Evolutionary conservation across 495 filamentous ascomycete species (phyloP), one percentile per base, ranked within the genome.

Genomic region (Lentithecium fluviatile): DNA sequence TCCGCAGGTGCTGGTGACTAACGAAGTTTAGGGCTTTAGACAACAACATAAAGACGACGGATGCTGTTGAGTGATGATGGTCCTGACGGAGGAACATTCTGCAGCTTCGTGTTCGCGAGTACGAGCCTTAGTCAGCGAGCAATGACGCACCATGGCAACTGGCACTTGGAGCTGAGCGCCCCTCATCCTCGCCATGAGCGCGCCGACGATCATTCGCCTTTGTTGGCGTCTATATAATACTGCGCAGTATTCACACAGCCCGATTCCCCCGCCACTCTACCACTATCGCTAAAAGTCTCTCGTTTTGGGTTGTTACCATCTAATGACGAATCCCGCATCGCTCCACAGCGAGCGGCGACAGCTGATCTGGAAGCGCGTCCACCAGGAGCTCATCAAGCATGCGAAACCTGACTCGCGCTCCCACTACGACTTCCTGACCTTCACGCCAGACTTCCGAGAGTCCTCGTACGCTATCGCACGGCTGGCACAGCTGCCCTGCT

Each of bases 361-460:
- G 40, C 13, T 15, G 25, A 21, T 32, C 50, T 37, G 29, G 17
- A 17, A 32, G 49, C 23, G 26, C 12, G 49, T 52, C 24, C 24
- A 19, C 8, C 15, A 17, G 1, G 21, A 56, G 3, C 59, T 62
- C 19, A 15, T 62, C 45, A 51, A 51, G n/a, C 25, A 52, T 52
- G 60, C 46, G n/a, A 23, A 57, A 45, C 60, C 60, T 1, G 60
- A 63, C 60, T 51, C 60, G 7, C 49, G 54, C 54, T 59, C 46
- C 32, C 19, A 52, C 42, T 64, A 38, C 20, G 61, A 64, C 50
- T 58, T 59, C 34, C 32, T 37, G 0, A 24, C 47, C 37, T 64
- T 59, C 32, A 38, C 29, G 13, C 61, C 61, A n/a, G 50, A 64
- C 32, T 64, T 59, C 17, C 56, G 55, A 13, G 34, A 36, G 54